Base-by-base conservation (phyloP, 1,139 yeast genomes). In the Kodamaea ohmeri region DNA sequence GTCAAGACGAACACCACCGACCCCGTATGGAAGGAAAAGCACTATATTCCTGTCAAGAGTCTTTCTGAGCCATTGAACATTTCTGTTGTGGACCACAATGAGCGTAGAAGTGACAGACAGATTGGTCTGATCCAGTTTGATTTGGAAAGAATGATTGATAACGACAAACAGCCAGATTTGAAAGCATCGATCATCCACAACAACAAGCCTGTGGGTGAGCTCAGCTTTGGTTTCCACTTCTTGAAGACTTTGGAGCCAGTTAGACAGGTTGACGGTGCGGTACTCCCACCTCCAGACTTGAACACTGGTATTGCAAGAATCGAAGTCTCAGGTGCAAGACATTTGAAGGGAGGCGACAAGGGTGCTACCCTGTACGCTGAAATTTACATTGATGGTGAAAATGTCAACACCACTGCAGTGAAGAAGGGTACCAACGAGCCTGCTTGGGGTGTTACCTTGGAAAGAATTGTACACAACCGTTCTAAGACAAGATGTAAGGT, bases 291-390 rank as follows among this genome's bases (percentile, higher is more conserved):
- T 34, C 96, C 96, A 37, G 96, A 89, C 50, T 78, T 88, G 60
- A 89, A 88, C 61, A 87, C 97, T 14, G 98, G 98, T 71, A 83
- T 92, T 52, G 80, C 84, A 19, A 76, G 82, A 53, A 60, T 84
- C 42, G 71, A 67, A 40, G 56, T 78, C 35, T 50, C 58, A n/a
- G 78, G 71, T 45, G 81, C 78, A 17, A 71, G 81, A 60, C 67
- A 73, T 59, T 67, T 61, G 66, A 62, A 46, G 60, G 65, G 56
- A 54, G 49, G 56, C 11, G 57, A 58, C 29, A 68, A 76, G 49
- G 65, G 69, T 15, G 68, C 80, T 24, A 64, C 85, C n/a, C 69
- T 89, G 2, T 84, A 70, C 58, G 89, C 83, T 30, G 95, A 89
- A 55, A 52, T 89, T 36, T 74, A 71, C 51, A 60, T 87, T 51